Conservation (phyloP, 352 stramenopile genomes). For the Blastocystis hominis region DNA sequence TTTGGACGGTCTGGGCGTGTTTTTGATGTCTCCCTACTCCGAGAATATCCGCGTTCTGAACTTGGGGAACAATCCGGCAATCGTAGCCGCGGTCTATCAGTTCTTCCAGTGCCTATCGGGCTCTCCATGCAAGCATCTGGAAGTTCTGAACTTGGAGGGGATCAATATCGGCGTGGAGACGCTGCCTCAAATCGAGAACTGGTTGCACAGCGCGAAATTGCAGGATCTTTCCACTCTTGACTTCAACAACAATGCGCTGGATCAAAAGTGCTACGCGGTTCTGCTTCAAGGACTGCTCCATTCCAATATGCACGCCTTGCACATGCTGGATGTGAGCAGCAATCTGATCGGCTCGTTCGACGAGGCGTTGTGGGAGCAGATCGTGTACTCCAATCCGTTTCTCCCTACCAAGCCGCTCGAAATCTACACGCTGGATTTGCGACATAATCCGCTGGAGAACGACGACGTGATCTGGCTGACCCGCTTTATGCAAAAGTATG, state of each 20-base stretch:
- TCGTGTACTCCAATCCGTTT: not conserved
- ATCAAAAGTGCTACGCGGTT: not conserved
- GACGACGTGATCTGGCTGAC: not conserved
- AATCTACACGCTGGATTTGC: not conserved
- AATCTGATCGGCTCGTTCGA: constrained; percentile 19
- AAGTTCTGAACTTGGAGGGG: constrained; percentile 22
- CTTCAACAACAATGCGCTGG: constrained; percentile 3
- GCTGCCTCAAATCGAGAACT: not conserved
- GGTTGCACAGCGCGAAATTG: not conserved
- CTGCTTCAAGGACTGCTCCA: not conserved
- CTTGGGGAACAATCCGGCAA: not conserved
- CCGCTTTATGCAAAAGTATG: not conserved
- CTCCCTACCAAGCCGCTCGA: not conserved
- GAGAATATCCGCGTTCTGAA: not conserved
- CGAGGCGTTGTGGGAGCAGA: not conserved
- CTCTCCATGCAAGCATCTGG: not conserved
- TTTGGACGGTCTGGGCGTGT: not conserved
- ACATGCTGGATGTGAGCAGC: constrained; percentile 10
- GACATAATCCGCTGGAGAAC: constrained; percentile 19
- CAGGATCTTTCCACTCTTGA: not conserved
- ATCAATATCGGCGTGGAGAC: not conserved
- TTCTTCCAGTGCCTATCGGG: not conserved
- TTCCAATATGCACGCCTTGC: not conserved
- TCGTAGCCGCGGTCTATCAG: not conserved
- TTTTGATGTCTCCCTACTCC: not conserved